Conservation (phyloP, 768 basidiomycete genomes). For the Suillus americanus region DNA sequence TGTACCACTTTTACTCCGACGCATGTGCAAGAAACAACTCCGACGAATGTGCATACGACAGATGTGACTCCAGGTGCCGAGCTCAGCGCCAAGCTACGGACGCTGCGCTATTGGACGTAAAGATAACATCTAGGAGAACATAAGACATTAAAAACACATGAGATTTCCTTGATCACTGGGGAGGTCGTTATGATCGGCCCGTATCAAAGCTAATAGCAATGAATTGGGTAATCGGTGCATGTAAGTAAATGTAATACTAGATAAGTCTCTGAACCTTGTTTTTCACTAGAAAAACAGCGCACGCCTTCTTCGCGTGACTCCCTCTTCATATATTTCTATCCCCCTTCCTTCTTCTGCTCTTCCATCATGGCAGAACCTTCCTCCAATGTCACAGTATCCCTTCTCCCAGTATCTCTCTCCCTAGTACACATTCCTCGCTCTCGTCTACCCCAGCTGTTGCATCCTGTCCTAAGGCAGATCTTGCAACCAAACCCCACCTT, state of each 20-base stretch:
- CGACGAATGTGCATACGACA: too few relatives aligned
- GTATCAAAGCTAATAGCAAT: not conserved
- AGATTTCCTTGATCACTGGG: not conserved
- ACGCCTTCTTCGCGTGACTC: constrained; percentile 16
- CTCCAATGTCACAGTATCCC: constrained; percentile 56
- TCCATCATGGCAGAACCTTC: constrained; percentile 22
- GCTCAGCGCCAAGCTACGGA: too few relatives aligned
- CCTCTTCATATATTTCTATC: constrained; percentile 12
- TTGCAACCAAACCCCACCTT: constrained; percentile 66
- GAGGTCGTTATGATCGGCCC: not conserved
- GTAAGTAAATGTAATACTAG: not conserved
- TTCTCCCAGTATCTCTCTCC: constrained; percentile 69
- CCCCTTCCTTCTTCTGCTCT: constrained; percentile 9
- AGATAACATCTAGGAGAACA: not conserved
- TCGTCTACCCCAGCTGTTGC: constrained; percentile 57
- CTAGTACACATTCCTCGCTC: constrained; percentile 75
- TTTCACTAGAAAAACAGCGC: not conserved
- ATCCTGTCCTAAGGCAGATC: constrained; percentile 66
- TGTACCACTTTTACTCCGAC: not conserved
- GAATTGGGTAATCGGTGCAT: not conserved
- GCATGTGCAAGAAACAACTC: not conserved
- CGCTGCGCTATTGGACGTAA: not conserved
- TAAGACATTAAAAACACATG: too few relatives aligned
- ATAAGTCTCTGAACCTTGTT: not conserved
- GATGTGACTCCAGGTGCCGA: too few relatives aligned